phyloP scores from a whole-genome alignment of 106 monocot species.

The Narthecium ossifragum region DNA sequence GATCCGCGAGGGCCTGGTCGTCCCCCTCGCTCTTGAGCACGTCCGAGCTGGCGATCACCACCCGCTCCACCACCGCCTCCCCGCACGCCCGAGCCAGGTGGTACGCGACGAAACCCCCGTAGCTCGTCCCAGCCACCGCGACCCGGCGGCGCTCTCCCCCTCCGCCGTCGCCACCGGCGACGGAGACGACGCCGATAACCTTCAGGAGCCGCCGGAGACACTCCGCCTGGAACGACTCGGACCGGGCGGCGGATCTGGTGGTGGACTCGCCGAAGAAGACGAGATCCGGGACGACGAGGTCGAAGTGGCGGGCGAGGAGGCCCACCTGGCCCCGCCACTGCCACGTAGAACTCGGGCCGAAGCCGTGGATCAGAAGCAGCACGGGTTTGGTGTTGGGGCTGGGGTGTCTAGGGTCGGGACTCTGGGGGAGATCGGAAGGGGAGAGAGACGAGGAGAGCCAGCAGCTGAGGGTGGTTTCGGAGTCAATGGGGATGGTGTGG shows the following conservation, averaged over 20 bases:
- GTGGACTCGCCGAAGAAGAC: slow-evolving; percentile 58
- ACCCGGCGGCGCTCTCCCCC: not conserved
- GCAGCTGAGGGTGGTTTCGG: slow-evolving; percentile 40
- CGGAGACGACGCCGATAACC: slow-evolving; percentile 3
- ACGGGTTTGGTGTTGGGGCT: slow-evolving; percentile 12
- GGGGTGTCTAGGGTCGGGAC: no score
- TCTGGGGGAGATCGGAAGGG: no score
- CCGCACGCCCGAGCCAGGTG: slow-evolving; percentile 37
- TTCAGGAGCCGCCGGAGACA: slow-evolving; percentile 33
- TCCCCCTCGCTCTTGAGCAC: slow-evolving; percentile 36
- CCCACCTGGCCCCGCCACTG: slow-evolving; percentile 50
- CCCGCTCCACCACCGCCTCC: slow-evolving; percentile 14
- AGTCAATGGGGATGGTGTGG: slow-evolving; percentile 16
- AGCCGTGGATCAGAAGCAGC: slow-evolving; percentile 66
- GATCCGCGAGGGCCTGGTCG: slow-evolving; percentile 19
- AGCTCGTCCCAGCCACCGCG: slow-evolving; percentile 37
- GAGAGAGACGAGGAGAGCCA: slow-evolving; percentile 26
- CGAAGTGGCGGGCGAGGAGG: slow-evolving; percentile 33
- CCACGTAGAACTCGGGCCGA: slow-evolving; percentile 40
- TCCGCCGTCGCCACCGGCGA: no score
- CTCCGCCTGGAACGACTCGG: slow-evolving; percentile 48
- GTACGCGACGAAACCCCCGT: slow-evolving; percentile 57
- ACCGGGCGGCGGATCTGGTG: slow-evolving; percentile 32
- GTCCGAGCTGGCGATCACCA: slow-evolving; percentile 63
- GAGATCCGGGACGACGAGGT: slow-evolving; percentile 63